phyloP scores from a whole-genome alignment of 164 flowering plant species.

The Kingdonia uniflora region DNA sequence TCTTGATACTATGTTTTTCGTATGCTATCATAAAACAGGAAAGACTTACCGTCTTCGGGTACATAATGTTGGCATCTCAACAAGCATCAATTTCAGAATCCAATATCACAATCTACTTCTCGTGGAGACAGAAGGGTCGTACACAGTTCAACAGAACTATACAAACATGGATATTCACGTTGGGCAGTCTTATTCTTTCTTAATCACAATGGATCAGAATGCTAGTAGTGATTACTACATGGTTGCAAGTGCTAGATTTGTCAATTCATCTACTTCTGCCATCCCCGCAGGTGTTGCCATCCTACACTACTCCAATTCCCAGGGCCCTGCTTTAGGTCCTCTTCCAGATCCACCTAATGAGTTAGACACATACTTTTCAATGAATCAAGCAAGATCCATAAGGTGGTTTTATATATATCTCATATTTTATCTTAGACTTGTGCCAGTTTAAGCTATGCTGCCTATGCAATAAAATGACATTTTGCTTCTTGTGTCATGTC shows the following conservation, averaged over 20 bases:
- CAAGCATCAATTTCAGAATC: constrained; percentile 87
- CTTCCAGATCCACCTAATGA: constrained; percentile 79
- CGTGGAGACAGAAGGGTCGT: constrained; percentile 95
- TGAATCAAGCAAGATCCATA: constrained; percentile 94
- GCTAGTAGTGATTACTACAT: constrained; percentile 80
- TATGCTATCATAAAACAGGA: constrained; percentile 39
- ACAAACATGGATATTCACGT: constrained; percentile 91
- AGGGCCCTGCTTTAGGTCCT: constrained; percentile 84
- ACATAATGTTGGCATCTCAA: constrained; percentile 83
- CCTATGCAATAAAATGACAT: no score
- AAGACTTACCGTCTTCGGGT: constrained; percentile 84
- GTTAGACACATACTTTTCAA: constrained; percentile 60
- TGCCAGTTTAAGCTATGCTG: no score
- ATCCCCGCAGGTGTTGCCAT: constrained; percentile 67
- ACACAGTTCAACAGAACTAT: constrained; percentile 87
- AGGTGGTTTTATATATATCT: constrained; percentile 44
- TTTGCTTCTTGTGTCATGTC: no score
- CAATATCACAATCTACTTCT: constrained; percentile 83
- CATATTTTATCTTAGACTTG: no score
- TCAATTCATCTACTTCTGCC: constrained; percentile 37
- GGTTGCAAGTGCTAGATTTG: constrained; percentile 79
- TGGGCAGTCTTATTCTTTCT: constrained; percentile 94
- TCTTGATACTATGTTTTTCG: not conserved
- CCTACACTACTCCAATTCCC: constrained; percentile 82
- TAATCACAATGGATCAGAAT: constrained; percentile 90